Conservation (phyloP, 768 basidiomycete genomes). For the Pisolithus tinctorius region DNA sequence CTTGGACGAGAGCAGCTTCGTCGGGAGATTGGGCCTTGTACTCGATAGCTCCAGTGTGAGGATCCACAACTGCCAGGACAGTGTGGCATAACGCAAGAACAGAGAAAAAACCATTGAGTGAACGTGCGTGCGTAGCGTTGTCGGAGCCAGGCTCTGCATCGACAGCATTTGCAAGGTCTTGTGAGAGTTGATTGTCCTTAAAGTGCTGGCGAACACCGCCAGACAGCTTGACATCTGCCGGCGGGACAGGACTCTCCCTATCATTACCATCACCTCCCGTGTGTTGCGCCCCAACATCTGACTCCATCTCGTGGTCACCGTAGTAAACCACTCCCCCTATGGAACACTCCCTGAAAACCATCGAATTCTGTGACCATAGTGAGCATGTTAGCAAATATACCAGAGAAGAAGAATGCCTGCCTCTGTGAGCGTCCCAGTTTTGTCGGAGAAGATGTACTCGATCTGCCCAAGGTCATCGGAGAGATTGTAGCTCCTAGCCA, state of each 20-base stretch:
- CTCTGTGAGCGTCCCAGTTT: conserved; percentile 95
- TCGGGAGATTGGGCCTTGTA: conserved; percentile 99
- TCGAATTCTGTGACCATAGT: conserved; percentile 52
- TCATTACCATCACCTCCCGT: conserved; percentile 4
- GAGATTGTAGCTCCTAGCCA: conserved; percentile 90
- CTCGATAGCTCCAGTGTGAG: conserved; percentile 64
- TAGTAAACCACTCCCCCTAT: conserved; percentile 78
- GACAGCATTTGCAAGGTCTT: conserved; percentile 60
- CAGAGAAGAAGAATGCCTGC: conserved; percentile 30
- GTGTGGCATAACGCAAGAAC: conserved; percentile 95
- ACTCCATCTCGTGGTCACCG: conserved; percentile 48
- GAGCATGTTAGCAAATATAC: neutral
- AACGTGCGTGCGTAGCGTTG: conserved; percentile 59
- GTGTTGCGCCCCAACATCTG: conserved; percentile 25
- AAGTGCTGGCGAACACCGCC: conserved; percentile 52
- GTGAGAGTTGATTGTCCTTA: conserved; percentile 47
- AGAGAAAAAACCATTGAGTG: conserved; percentile 86
- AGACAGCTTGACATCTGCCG: conserved; percentile 28
- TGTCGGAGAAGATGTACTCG: conserved; percentile 97
- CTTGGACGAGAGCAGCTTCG: conserved; percentile 93
- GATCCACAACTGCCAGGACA: conserved; percentile 72
- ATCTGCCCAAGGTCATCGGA: conserved; percentile 98
- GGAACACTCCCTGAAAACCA: conserved; percentile 93
- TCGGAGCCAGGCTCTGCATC: conserved; percentile 43
- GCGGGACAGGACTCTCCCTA: conserved; percentile 11